Percentiles rank a stretch among this genome's conserved stretches.
These are phyloP conservation scores for Lachnellula suecica DNA, from an alignment of 2,329 filamentous ascomycete genomes.

Conservation along the genomic window DNA sequence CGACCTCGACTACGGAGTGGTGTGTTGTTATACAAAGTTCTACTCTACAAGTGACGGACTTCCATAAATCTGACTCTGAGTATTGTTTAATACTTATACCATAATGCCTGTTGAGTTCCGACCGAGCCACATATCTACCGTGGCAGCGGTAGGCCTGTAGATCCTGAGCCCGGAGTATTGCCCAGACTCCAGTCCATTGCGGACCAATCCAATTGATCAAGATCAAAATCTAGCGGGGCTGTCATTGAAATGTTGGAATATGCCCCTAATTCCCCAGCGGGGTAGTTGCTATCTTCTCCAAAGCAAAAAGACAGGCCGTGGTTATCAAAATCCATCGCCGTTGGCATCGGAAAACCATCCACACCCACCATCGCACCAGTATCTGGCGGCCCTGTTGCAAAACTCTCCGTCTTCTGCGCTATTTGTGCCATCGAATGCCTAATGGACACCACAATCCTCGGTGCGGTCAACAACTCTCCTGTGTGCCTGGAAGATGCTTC, in stretches of 20 bases:
- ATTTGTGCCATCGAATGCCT: constrained; percentile 15
- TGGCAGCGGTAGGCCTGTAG: too few species aligned
- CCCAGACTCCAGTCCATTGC: constrained; percentile 30
- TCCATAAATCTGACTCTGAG: too few species aligned
- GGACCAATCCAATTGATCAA: constrained; percentile 28
- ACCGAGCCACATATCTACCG: too few species aligned
- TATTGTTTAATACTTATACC: too few species aligned
- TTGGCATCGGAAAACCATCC: constrained; percentile 11
- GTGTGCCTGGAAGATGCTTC: constrained; percentile 16
- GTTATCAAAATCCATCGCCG: constrained; percentile 11
- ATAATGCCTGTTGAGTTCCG: too few species aligned
- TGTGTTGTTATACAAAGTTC: too few species aligned
- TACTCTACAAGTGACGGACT: too few species aligned
- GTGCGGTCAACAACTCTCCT: constrained; percentile 17
- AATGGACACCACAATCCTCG: constrained; percentile 25
- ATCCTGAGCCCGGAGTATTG: too few species aligned
- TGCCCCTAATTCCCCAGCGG: constrained; percentile 3
- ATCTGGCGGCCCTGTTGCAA: not conserved
- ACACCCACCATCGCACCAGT: constrained; percentile 1
- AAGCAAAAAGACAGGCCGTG: constrained; percentile 9
- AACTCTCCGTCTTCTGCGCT: constrained; percentile 2
- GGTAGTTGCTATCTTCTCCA: constrained; percentile 10
- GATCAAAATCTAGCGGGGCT: constrained; percentile 22
- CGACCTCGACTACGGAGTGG: too few species aligned
- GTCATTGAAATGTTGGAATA: constrained; percentile 15